Base-by-base conservation (phyloP, 164 flowering plant species). In the Amborella trichopoda region DNA sequence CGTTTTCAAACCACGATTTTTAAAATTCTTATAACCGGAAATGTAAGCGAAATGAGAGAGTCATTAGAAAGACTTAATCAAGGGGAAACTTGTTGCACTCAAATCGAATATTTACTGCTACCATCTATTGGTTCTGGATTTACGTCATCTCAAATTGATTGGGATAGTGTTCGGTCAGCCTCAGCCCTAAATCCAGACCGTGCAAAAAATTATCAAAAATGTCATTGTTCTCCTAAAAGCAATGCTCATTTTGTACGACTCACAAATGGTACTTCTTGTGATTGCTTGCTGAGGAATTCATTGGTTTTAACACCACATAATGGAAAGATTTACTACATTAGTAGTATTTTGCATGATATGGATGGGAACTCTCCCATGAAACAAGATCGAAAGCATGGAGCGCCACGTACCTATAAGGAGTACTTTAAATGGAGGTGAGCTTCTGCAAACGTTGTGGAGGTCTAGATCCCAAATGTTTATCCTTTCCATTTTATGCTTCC, bases 291-390 rank as follows among this genome's bases (percentile, higher is more conserved):
- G 27, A 60, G 59, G 46, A 74, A 77, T 26, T 74, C 82, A n/a
- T 37, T 89, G 40, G 83, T 89, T 3, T 56, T 34, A 37, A 85
- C 97, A 4, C 97, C 97, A 10, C 90, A 89, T 45, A 89, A 72
- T 66, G 77, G 74, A 5, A 24, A 20, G 3, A 16, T 80, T 9
- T 89, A 89, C 50, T 71, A 67, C 54, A 51, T 74, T 23, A 50
- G 42, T 26, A 69, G 77, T 27, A 46, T 64, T 47, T 55, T 80
- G 26, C 52, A 67, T 44, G 64, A 61, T 18, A 17, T 78, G 66
- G 40, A 82, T 65, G 81, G 75, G 10, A 74, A 68, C 60, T 74
- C 93, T 0, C 16, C 5, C 48, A 42, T 89, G 64, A 61, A 23
- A 16, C 25, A 42, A 33, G 56, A n/a, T n/a, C n/a, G 49, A 42